Percentiles rank a stretch among this genome's conserved stretches.
Evolutionary conservation across 2,329 filamentous ascomycete species (phyloP).

Genomic region (Thielaviopsis musarum): DNA sequence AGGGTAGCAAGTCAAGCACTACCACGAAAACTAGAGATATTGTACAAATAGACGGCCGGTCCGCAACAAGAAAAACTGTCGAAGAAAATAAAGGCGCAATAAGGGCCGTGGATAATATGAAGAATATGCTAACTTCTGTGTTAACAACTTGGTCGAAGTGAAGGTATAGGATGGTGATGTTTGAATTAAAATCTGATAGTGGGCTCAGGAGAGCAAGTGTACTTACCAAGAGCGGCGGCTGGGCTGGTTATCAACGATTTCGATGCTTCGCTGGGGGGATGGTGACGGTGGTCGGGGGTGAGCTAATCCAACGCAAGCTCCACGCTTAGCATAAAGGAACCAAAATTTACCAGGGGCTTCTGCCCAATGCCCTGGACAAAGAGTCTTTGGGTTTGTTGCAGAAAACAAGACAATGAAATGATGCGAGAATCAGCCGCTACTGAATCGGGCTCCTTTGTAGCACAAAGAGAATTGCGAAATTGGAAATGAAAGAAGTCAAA

Average conservation of each 20-base stretch:
- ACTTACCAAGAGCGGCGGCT: neutral
- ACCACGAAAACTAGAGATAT: neutral
- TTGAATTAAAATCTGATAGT: neutral
- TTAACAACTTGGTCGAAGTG: neutral
- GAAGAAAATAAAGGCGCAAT: neutral
- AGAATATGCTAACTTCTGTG: neutral
- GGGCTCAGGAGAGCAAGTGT: neutral
- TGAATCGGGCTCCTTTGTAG: neutral
- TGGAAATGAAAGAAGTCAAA: neutral
- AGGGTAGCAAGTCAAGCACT: neutral
- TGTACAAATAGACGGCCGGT: neutral
- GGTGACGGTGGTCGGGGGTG: neutral
- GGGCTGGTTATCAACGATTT: neutral
- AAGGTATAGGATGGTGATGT: neutral
- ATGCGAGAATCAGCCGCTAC: neutral
- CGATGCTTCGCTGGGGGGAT: neutral
- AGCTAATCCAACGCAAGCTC: neutral
- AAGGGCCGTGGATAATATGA: neutral
- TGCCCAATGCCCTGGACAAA: neutral
- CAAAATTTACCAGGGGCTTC: neutral
- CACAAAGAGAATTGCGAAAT: neutral
- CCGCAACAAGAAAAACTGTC: neutral
- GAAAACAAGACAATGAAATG: neutral
- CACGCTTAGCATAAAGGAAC: neutral
- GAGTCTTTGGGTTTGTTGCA: neutral